A percentile compares a stretch with the other conserved stretches of the same genome.
Evolutionary conservation across 1,139 yeast genomes (phyloP).

Genomic region (Magnusiomyces paraingens): DNA sequence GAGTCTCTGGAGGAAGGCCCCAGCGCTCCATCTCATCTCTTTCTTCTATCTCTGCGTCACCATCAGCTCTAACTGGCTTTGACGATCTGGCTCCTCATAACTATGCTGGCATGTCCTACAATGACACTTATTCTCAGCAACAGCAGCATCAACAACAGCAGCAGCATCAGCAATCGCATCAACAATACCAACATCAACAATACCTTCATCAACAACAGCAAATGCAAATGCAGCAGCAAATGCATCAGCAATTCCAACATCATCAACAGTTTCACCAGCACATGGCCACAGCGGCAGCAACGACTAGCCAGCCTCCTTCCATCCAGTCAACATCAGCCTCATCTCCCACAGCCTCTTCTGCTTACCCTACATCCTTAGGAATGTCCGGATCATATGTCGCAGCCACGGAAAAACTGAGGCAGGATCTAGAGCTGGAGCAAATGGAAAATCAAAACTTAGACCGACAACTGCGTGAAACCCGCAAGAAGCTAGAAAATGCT

Average conservation of each 20-base stretch:
- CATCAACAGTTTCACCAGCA: neutral
- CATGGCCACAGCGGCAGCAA: neutral
- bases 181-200: neutral
- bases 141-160: no score
- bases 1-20: no score
- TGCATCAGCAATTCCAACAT: neutral
- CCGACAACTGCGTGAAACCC: constrained; percentile 21
- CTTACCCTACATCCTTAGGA: neutral
- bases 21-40: no score
- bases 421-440: constrained; percentile 27
- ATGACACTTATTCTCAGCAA: no score
- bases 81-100: no score
- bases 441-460: constrained; percentile 24
- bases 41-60: no score
- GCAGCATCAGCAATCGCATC: no score
- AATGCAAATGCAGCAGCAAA: no score
- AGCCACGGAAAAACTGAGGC: constrained; percentile 20
- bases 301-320: neutral
- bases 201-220: neutral
- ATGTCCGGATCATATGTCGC: constrained; percentile 1
- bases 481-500: constrained; percentile 19
- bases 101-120: no score
- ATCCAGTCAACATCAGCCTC: neutral
- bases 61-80: no score
- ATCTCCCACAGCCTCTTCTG: neutral